phyloP scores from a whole-genome alignment of 768 basidiomycete species.

The Auriscalpium microsporum region DNA sequence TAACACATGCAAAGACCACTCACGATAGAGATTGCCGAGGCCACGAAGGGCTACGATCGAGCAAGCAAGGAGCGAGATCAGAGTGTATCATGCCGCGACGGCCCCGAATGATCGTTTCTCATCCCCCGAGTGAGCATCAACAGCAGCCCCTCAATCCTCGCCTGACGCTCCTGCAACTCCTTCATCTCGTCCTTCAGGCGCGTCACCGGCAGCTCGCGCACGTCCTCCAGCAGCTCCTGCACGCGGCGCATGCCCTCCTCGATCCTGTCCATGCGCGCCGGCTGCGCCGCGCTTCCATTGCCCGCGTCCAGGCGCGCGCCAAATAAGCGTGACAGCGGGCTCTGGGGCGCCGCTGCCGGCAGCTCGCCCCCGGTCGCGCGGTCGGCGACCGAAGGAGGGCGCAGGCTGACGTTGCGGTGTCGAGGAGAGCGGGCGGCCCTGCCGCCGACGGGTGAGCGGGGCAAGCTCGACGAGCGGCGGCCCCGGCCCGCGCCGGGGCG shows the following conservation, averaged over 20 bases:
- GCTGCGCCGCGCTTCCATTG: slow-evolving; percentile 13
- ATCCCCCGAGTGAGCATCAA: slow-evolving; percentile 60
- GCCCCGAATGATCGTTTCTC: slow-evolving; percentile 30
- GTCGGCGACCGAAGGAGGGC: slow-evolving; percentile 11
- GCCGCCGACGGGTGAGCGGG: slow-evolving; percentile 15
- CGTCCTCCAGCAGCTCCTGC: slow-evolving; percentile 55
- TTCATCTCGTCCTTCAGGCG: slow-evolving; percentile 73
- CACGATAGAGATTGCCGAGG: background rate
- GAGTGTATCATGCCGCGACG: slow-evolving; percentile 11
- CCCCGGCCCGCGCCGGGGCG: background rate
- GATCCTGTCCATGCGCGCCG: slow-evolving; percentile 23
- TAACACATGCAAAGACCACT: background rate
- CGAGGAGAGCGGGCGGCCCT: slow-evolving; percentile 12
- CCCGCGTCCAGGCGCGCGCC: slow-evolving; percentile 11
- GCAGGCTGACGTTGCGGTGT: slow-evolving; percentile 19
- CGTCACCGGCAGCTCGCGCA: slow-evolving; percentile 54
- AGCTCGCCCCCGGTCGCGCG: slow-evolving; percentile 19
- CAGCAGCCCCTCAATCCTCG: slow-evolving; percentile 66
- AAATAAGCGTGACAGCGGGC: slow-evolving; percentile 46
- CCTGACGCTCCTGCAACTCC: slow-evolving; percentile 71
- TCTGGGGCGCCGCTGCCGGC: slow-evolving; percentile 23
- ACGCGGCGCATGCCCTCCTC: slow-evolving; percentile 45
- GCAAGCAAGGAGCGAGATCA: background rate
- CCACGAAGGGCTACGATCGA: background rate
- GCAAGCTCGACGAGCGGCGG: slow-evolving; percentile 15